Base-by-base conservation (phyloP, 2,329 filamentous ascomycete genomes). In the Ceratocystis huliohia region DNA sequence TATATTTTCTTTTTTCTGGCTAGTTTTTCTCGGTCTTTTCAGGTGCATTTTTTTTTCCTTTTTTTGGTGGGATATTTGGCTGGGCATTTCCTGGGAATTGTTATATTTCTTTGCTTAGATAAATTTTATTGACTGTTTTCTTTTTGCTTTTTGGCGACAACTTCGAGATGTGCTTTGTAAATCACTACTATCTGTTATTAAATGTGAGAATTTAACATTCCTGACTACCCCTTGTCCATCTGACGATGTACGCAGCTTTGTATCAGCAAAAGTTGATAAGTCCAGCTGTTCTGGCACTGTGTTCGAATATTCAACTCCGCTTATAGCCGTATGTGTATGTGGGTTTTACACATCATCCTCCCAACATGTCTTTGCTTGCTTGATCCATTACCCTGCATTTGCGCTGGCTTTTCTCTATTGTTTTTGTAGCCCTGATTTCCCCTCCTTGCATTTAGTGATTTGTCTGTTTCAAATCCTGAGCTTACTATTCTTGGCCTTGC, bases 1-100 rank as follows among this genome's bases (percentile, higher is more conserved):
- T 53, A 30, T 33, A 53, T 53, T 63, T 62, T 63, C 30, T 28
- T 68, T 65, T 67, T 61, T 5, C n/a, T 10, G 45, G 64, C 30
- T 28, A 53, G 63, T 65, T 61, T 22, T 65, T 45, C 25, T 41
- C 10, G 37, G 37, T 41, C 37, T 48, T 50, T 30, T 63, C 45
- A 25, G 37, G 20, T 15, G 5, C n/a, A 22, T 28, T 22, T 22
- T 22, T 41, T 25, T 20, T 46, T 65, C 20, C 48, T 33, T 37
- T 48, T 53, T 33, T 53, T 33, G 41, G 20, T 53, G 44, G 46
- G 45, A 46, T 45, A 48, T 46, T 41, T 4, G 61, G 20, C 61
- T 62, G 37, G 61, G n/a, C 41, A 63, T 63, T n/a, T 53, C 25
- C 25, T 59, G 25, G 56, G 30, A 28, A 59, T 59, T 59, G 56